Conservation (phyloP, 2,329 filamentous ascomycete species). For the Cercospora nicotianae region DNA sequence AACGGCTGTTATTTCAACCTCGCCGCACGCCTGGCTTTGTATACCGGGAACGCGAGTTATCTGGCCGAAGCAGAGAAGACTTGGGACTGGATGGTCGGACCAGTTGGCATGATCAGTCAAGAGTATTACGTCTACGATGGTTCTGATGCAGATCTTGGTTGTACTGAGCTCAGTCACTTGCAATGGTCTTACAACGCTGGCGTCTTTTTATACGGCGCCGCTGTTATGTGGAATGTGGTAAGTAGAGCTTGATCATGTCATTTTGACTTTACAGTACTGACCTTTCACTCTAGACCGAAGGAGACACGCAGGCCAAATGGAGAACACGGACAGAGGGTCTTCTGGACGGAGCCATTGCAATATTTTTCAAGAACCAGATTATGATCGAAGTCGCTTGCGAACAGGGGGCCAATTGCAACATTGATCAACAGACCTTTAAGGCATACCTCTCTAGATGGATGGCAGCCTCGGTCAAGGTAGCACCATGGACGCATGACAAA, state of each 20-base stretch:
- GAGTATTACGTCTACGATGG: conserved; percentile 50
- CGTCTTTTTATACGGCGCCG: conserved; percentile 48
- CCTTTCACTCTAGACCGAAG: conserved; percentile 26
- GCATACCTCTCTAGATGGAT: conserved; percentile 54
- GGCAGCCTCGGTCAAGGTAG: conserved; percentile 58
- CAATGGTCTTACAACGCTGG: conserved; percentile 52
- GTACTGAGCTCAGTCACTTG: conserved; percentile 45
- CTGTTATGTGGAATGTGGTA: conserved; percentile 51
- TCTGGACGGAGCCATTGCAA: conserved; percentile 32
- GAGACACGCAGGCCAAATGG: conserved; percentile 27
- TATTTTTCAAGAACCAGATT: conserved; percentile 44
- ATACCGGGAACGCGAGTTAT: conserved; percentile 53
- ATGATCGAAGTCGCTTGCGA: conserved; percentile 52
- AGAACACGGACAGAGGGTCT: conserved; percentile 29
- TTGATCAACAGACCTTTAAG: conserved; percentile 48
- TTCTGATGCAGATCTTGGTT: conserved; percentile 47
- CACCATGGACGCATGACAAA: conserved; percentile 54
- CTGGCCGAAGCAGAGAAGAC: conserved; percentile 58
- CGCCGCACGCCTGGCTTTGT: conserved; percentile 45
- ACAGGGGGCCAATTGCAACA: conserved; percentile 44
- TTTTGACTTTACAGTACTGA: background rate
- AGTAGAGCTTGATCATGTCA: background rate
- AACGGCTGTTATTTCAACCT: conserved; percentile 56
- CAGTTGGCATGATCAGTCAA: conserved; percentile 56
- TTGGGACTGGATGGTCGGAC: conserved; percentile 40